These are phyloP conservation scores for Begonia masoniana DNA, from an alignment of 306 rosid species.

Conservation along the genomic window DNA sequence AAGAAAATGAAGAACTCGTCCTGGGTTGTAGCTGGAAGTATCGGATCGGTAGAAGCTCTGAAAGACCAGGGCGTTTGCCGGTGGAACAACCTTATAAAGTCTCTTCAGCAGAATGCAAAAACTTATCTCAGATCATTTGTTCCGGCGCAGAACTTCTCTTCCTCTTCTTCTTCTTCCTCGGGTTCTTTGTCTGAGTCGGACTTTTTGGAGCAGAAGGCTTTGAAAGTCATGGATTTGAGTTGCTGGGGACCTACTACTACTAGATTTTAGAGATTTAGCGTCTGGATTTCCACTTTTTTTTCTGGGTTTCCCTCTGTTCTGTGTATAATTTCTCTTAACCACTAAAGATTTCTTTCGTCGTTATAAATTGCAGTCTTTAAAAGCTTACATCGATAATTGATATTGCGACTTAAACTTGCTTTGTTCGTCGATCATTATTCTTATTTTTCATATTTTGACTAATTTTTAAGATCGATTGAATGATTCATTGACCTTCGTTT, in stretches of 20 bases:
- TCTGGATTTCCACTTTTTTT: background rate
- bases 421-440: too few species aligned
- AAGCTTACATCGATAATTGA: too few species aligned
- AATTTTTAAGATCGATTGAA: too few species aligned
- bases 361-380: too few species aligned
- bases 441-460: too few species aligned
- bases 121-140: slow-evolving; percentile 44
- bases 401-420: too few species aligned
- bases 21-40: slow-evolving; percentile 72
- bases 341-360: too few species aligned
- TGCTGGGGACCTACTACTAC: slow-evolving; percentile 71
- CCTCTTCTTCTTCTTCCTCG: slow-evolving; percentile 15
- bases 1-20: slow-evolving; percentile 32
- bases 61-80: slow-evolving; percentile 85
- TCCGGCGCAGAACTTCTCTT: slow-evolving; percentile 25
- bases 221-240: slow-evolving; percentile 50
- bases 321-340: too few species aligned
- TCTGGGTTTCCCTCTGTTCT: too few species aligned
- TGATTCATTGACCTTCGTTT: too few species aligned
- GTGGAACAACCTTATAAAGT: slow-evolving; percentile 53
- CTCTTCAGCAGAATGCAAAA: slow-evolving; percentile 49
- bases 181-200: too few species aligned
- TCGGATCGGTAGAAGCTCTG: slow-evolving; percentile 71
- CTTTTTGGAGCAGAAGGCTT: slow-evolving; percentile 29
- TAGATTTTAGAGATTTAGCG: slow-evolving; percentile 30